Percentiles rank a stretch among this genome's conserved stretches.
These are phyloP conservation scores for Epichloe baconii DNA, from an alignment of 2,329 filamentous ascomycete genomes.

Conservation along the genomic window DNA sequence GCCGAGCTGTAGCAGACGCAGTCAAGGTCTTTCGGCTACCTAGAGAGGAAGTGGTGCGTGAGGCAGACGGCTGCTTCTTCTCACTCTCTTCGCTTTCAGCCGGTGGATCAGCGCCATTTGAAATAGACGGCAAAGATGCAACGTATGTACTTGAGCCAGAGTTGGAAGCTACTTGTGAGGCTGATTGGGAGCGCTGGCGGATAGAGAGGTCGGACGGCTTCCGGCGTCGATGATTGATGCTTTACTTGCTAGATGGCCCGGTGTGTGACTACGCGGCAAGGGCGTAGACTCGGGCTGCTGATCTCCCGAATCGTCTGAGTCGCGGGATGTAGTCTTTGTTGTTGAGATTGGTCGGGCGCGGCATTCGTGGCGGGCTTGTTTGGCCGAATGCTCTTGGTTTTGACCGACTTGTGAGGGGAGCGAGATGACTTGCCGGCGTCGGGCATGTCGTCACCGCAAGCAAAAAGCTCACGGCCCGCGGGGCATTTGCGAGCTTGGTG, in stretches of 20 bases:
- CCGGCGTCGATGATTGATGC: constrained; percentile 33
- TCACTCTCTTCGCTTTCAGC: constrained; percentile 15
- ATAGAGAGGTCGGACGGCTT: constrained; percentile 39
- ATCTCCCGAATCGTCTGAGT: constrained; percentile 23
- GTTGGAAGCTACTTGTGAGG: constrained; percentile 22
- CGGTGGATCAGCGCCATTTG: constrained; percentile 13
- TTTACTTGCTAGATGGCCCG: constrained; percentile 48
- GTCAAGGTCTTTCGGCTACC: constrained; percentile 18
- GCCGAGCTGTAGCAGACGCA: constrained; percentile 8
- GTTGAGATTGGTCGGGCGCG: constrained; percentile 9
- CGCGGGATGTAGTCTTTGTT: constrained; percentile 4
- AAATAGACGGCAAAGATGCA: constrained; percentile 12
- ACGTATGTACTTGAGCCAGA: constrained; percentile 13
- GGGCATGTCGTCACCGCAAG: constrained; percentile 26
- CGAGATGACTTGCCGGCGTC: constrained; percentile 22
- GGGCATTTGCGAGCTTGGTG: not conserved
- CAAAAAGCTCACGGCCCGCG: constrained; percentile 17
- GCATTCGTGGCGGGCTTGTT: constrained; percentile 1
- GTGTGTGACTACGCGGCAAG: constrained; percentile 45
- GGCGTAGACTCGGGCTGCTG: constrained; percentile 24
- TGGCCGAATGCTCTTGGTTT: constrained; percentile 20
- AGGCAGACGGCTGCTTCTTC: constrained; percentile 15
- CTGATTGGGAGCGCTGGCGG: constrained; percentile 41
- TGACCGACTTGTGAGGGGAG: constrained; percentile 12
- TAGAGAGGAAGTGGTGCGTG: not conserved